Base-by-base conservation (phyloP, 352 stramenopile genomes). In the Achlya hypogyna region DNA sequence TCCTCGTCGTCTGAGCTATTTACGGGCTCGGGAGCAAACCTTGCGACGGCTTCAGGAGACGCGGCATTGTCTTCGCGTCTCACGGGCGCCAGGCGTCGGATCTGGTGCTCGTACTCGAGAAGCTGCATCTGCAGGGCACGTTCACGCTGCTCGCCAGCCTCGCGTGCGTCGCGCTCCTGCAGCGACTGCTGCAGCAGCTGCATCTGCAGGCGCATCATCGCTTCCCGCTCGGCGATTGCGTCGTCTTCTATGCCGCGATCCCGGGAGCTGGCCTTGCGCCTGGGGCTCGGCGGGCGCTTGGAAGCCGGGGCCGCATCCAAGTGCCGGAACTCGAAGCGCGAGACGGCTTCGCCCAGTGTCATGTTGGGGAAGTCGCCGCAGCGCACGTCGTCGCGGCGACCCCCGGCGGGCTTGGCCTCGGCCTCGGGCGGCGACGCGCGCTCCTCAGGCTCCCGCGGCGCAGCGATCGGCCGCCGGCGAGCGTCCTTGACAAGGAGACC, bases 281-380 rank as follows among this genome's bases (percentile, higher is more conserved):
- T 52, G 38, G n/a, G 63, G 28, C 16, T 70, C 28, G 32, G 34
- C 22, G 16, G 47, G 27, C 2, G 54, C 23, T 53, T 29, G 27
- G 27, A 42, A 8, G 58, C 38, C 65, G 66, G 1, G 38, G 10
- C 25, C 18, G 38, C 14, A 2, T 18, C 29, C 23, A 68, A 69
- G 22, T 85, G 69, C 27, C 79, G 75, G 2, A 91, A 65, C 8
- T 72, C 74, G 43, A 88, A 89, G 18, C 52, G 69, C 18, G 78
- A 56, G 32, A 89, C 77, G 1, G 83, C 79, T 70, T 91, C 78
- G 5, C 77, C 70, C 16, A 89, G 72, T 16, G 77, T 84, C 69
- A 78, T 83, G 54, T 88, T 88, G 2, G 65, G 73, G 56, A 91
- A 89, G n/a, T 91, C 75, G 23, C 77, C 82, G 51, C 71, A 78